These are phyloP conservation scores for Blastobotrys illinoisensis DNA, from an alignment of 1,139 yeast genomes.

Conservation along the genomic window DNA sequence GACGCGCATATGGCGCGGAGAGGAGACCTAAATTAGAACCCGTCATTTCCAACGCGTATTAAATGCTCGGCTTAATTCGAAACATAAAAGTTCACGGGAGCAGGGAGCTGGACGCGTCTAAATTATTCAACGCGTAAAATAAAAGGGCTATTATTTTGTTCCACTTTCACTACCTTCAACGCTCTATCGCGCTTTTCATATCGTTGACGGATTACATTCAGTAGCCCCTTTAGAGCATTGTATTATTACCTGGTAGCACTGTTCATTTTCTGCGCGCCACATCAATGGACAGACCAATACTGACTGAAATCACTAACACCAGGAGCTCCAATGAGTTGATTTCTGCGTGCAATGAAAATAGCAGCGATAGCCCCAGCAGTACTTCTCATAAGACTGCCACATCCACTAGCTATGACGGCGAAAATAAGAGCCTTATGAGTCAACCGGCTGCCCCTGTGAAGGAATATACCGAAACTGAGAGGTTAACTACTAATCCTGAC, in stretches of 20 bases:
- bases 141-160: not conserved
- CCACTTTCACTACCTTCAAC: too few relatives aligned
- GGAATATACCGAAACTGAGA: not conserved
- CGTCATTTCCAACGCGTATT: not conserved
- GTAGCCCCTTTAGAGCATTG: too few relatives aligned
- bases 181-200: too few relatives aligned
- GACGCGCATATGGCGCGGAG: not conserved
- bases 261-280: not conserved
- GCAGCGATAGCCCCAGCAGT: not conserved
- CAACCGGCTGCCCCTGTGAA: not conserved
- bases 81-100: not conserved
- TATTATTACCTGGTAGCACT: too few relatives aligned
- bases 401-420: not conserved
- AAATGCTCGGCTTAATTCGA: not conserved
- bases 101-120: not conserved
- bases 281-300: not conserved
- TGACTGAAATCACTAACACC: not conserved
- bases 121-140: not conserved
- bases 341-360: too few relatives aligned
- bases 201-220: too few relatives aligned
- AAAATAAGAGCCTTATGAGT: not conserved
- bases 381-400: not conserved
- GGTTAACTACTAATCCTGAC: not conserved
- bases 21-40: not conserved
- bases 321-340: not conserved